phyloP scores from a whole-genome alignment of 257 asterid species.

The Nicotiana knightiana region DNA sequence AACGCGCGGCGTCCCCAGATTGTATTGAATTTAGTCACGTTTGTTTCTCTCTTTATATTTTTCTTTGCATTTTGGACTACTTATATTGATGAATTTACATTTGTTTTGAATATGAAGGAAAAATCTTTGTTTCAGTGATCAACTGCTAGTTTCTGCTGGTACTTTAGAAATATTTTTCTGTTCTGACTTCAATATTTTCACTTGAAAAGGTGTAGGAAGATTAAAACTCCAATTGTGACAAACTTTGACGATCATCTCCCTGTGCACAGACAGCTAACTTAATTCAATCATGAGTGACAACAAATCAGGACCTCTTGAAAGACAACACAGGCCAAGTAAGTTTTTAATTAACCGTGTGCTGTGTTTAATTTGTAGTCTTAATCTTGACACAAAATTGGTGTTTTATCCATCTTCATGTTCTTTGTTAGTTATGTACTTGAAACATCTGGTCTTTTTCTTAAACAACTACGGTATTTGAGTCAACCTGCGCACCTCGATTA shows the following conservation, averaged over 20 bases:
- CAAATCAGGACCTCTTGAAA: slow-evolving; percentile 58
- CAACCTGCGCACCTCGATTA: neutral
- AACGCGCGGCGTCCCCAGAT: no score
- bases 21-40: no score
- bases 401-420: neutral
- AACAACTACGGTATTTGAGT: neutral
- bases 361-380: neutral
- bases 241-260: neutral
- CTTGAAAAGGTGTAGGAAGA: slow-evolving; percentile 23
- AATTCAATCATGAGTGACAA: slow-evolving; percentile 46
- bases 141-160: neutral
- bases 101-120: neutral
- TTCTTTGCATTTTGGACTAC: neutral
- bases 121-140: neutral
- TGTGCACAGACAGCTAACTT: neutral
- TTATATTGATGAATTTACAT: neutral
- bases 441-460: neutral
- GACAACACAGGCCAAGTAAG: slow-evolving; percentile 39
- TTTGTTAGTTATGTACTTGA: neutral
- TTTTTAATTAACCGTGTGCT: neutral
- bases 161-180: neutral
- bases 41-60: neutral
- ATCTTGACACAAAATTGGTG: neutral
- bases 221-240: neutral
- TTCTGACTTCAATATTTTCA: neutral